Evolutionary conservation across 2,329 filamentous ascomycete species (phyloP), one percentile per base, ranked within the genome.

Genomic region (Plectosphaerella plurivora): DNA sequence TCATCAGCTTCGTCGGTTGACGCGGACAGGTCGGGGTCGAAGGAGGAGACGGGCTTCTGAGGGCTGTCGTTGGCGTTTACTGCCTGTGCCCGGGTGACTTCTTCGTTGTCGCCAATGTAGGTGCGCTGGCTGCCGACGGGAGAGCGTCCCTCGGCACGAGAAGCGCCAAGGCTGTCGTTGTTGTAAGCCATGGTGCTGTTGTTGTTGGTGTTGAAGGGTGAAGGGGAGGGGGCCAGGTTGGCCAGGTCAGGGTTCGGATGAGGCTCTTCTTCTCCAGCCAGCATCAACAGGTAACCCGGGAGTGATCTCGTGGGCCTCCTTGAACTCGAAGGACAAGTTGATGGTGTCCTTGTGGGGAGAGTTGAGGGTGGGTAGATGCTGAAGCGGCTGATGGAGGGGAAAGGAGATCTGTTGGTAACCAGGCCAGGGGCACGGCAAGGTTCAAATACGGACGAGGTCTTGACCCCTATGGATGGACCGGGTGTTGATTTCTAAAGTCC

Each of bases 111-210:
- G 46, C 45, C 33, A n/a, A 53, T 51, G 10, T 49, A 53, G 1
- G 55, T 57, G 16, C 51, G 55, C n/a, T 57, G 55, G 44, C 55
- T 57, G 15, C 51, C 53, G 35, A 37, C 28, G 15, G 54, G 50
- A 11, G 55, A 55, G 5, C 39, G 44, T 44, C 41, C 41, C 41
- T 44, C 41, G 10, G 16, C 16, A 5, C 41, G n/a, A 16, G 41
- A 44, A 16, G 16, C 41, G 41, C 16, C 41, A 18, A 18, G n/a
- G 16, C n/a, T 20, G n/a, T 44, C 11, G n/a, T 44, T 20, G n/a
- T 44, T 44, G n/a, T 10, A 44, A 18, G 16, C 41, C 41, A 44
- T 44, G 41, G n/a, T 44, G 41, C 6, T 44, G 41, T 2, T 44
- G n/a, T 16, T 44, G 15, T 44, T 20, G n/a, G 41, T 44, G 15